phyloP scores from a whole-genome alignment of 805 yeast genomes.

The Ogataea zsoltii region DNA sequence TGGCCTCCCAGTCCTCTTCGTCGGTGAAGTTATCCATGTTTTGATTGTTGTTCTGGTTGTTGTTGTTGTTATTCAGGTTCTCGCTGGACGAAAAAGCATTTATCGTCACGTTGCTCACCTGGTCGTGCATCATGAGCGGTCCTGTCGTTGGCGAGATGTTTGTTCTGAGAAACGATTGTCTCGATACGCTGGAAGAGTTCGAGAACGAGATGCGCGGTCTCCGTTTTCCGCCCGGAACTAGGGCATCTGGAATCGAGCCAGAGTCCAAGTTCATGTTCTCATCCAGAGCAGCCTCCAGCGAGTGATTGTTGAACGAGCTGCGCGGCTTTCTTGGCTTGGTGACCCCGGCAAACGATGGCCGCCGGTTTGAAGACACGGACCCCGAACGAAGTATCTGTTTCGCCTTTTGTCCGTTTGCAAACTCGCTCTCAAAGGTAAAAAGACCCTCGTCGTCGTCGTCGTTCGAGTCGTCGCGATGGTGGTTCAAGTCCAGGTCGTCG shows the following conservation, averaged over 20 bases:
- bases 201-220: conserved; percentile 38
- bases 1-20: conserved; percentile 94
- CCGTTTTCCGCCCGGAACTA: conserved; percentile 25
- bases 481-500: conserved; percentile 35
- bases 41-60: neutral
- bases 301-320: conserved; percentile 33
- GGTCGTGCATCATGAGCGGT: conserved; percentile 28
- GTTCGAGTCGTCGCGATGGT: conserved; percentile 30
- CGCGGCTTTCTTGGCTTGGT: conserved; percentile 37
- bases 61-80: conserved; percentile 5
- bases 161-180: conserved; percentile 43
- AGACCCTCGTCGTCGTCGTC: conserved; percentile 38
- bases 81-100: conserved; percentile 23
- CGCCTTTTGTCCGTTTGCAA: conserved; percentile 8
- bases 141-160: conserved; percentile 30
- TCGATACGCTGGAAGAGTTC: conserved; percentile 33
- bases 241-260: conserved; percentile 29
- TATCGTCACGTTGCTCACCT: conserved; percentile 28
- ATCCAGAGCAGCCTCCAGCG: conserved; percentile 34
- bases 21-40: conserved; percentile 67
- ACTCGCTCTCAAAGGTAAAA: conserved; percentile 30
- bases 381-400: conserved; percentile 21
- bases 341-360: conserved; percentile 37
- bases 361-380: conserved; percentile 26
- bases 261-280: conserved; percentile 27